Conservation (phyloP, 805 yeast genomes). For the Priceomyces melissophilus region DNA sequence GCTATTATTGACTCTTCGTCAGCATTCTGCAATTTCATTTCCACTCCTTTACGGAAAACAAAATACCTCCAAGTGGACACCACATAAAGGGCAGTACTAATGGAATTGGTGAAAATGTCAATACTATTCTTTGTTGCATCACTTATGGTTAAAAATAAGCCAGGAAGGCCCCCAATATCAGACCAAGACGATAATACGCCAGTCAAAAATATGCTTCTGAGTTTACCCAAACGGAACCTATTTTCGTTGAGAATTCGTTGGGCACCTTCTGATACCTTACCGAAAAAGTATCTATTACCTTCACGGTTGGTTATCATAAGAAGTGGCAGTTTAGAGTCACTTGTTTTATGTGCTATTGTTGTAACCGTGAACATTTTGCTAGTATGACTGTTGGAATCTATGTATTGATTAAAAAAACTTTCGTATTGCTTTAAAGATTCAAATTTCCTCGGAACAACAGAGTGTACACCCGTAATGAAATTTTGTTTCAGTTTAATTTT, state of each 20-base stretch:
- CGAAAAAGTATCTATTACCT: constrained; percentile 64
- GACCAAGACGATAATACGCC: constrained; percentile 72
- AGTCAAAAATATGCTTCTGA: constrained; percentile 68
- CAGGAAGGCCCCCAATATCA: constrained; percentile 90
- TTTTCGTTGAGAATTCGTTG: constrained; percentile 71
- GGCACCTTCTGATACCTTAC: constrained; percentile 80
- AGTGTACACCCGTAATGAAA: constrained; percentile 8
- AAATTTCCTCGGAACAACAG: constrained; percentile 8
- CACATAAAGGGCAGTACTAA: constrained; percentile 40
- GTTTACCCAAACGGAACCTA: constrained; percentile 52
- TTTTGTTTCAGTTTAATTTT: not conserved
- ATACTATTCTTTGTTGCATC: constrained; percentile 68
- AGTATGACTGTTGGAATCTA: constrained; percentile 13
- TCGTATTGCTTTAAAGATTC: constrained; percentile 5
- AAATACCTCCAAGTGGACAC: constrained; percentile 84
- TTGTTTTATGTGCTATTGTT: constrained; percentile 50
- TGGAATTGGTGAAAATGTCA: constrained; percentile 47
- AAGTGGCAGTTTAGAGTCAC: constrained; percentile 57
- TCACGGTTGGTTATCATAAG: constrained; percentile 47
- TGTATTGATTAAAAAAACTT: constrained; percentile 7
- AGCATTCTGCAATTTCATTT: constrained; percentile 37
- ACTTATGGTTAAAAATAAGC: constrained; percentile 74
- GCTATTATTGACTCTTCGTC: constrained; percentile 26
- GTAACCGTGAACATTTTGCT: constrained; percentile 46
- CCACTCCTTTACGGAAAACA: constrained; percentile 73